phyloP scores from a whole-genome alignment of 2,329 filamentous ascomycete species.

The Phymatotrichopsis omnivora region DNA sequence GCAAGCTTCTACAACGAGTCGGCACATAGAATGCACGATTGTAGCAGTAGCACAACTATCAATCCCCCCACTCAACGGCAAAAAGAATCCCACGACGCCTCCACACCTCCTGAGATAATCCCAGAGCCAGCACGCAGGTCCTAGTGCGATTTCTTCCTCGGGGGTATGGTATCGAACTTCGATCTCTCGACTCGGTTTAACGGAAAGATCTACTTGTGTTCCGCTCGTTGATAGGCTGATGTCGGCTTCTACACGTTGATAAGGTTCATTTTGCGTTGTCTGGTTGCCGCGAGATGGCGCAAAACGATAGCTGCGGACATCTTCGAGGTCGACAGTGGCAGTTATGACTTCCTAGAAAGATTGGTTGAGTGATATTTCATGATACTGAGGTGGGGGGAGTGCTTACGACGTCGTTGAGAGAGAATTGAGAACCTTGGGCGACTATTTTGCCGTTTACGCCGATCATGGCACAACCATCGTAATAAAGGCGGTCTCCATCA shows the following conservation, averaged over 20 bases:
- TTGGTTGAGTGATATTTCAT: conserved; percentile 2
- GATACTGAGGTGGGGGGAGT: background rate
- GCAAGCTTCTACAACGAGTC: conserved; percentile 46
- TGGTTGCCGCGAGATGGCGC: conserved; percentile 49
- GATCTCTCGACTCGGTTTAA: conserved; percentile 40
- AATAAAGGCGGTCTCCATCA: conserved; percentile 52
- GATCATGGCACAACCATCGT: conserved; percentile 55
- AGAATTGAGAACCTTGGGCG: conserved; percentile 57
- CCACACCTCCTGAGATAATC: conserved; percentile 48
- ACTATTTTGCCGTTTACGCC: conserved; percentile 52
- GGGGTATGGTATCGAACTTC: conserved; percentile 48
- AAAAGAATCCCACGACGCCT: conserved; percentile 45
- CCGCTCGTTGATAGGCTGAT: conserved; percentile 39
- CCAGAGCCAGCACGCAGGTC: conserved; percentile 57
- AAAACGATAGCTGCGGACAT: conserved; percentile 54
- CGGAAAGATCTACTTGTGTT: conserved; percentile 39
- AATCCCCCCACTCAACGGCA: conserved; percentile 51
- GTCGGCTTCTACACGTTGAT: conserved; percentile 40
- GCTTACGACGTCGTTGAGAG: conserved; percentile 46
- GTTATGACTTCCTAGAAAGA: conserved; percentile 47
- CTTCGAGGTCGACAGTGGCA: conserved; percentile 60
- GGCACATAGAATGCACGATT: conserved; percentile 44
- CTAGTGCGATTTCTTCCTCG: conserved; percentile 57
- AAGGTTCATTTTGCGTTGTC: conserved; percentile 42
- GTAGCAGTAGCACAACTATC: conserved; percentile 46